These are phyloP conservation scores for Termitomyces sp. DNA, from an alignment of 768 basidiomycete species.

Conservation along the genomic window DNA sequence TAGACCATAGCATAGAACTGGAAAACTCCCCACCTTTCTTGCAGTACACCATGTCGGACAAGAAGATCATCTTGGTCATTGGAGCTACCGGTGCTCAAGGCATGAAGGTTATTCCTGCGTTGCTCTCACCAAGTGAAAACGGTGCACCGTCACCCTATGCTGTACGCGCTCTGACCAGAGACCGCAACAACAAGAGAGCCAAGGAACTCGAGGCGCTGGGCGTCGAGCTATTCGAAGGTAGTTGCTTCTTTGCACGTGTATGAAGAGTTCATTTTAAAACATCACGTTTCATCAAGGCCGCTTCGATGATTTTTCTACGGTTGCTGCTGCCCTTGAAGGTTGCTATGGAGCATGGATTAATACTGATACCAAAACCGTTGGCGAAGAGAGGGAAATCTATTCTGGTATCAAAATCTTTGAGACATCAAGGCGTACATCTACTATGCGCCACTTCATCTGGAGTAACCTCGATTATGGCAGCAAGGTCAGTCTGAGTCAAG, in stretches of 20 bases:
- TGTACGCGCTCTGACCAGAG: conserved; percentile 36
- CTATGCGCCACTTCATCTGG: conserved; percentile 35
- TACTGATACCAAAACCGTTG: conserved; percentile 34
- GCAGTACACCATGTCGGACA: conserved; percentile 8
- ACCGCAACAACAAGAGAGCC: conserved; percentile 26
- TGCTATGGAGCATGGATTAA: conserved; percentile 37
- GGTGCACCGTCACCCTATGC: conserved; percentile 36
- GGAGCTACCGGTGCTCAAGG: conserved; percentile 45
- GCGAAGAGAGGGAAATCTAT: conserved; percentile 33
- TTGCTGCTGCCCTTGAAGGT: conserved; percentile 26
- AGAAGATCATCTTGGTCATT: conserved; percentile 37
- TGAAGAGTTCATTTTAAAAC: background rate
- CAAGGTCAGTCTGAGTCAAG: conserved; percentile 22
- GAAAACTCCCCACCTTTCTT: background rate
- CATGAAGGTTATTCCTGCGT: conserved; percentile 29
- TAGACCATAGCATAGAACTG: conserved; percentile 6
- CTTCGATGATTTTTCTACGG: conserved; percentile 25
- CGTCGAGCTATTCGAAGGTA: conserved; percentile 33
- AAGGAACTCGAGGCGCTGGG: conserved; percentile 28
- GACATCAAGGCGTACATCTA: conserved; percentile 24
- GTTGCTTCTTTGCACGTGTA: background rate
- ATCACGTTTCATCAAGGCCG: conserved; percentile 17
- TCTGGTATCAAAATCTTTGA: conserved; percentile 37
- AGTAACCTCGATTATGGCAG: conserved; percentile 35
- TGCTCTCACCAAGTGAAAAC: conserved; percentile 27